Percentiles rank a stretch among this genome's conserved stretches.
Evolutionary conservation across 202 grass and related monocot genomes (phyloP).

Genomic region (Elaeis oleifera): DNA sequence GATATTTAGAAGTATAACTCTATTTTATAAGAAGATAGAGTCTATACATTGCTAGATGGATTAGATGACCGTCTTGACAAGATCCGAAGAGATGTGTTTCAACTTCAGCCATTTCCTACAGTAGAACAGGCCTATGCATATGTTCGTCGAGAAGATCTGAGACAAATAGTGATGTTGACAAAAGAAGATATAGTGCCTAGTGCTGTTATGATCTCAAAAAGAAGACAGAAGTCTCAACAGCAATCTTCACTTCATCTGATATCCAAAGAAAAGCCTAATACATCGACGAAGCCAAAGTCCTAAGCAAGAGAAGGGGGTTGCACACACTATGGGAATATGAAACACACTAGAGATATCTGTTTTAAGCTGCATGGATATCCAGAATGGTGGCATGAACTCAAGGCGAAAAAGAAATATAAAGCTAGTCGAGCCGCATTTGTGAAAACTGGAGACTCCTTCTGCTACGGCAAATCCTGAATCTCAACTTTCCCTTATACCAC

Average conservation of each 20-base stretch:
- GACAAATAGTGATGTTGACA: background rate
- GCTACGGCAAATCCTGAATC: too few species aligned
- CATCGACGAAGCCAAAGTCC: background rate
- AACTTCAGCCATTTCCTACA: background rate
- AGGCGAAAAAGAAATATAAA: too few species aligned
- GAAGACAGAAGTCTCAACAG: too few species aligned
- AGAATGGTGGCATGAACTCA: background rate
- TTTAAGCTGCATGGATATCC: slow-evolving; percentile 4
- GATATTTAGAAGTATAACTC: background rate
- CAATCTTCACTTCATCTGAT: too few species aligned
- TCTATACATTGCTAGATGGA: background rate
- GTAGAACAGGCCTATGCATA: background rate
- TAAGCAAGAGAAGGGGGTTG: background rate
- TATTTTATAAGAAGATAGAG: background rate
- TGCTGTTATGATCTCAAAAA: too few species aligned
- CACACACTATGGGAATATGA: background rate
- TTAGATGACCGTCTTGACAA: background rate
- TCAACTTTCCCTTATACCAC: too few species aligned
- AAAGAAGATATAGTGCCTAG: too few species aligned
- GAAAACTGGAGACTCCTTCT: too few species aligned
- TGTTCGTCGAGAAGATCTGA: background rate
- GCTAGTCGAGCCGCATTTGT: too few species aligned
- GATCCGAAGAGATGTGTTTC: background rate
- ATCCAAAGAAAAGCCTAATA: background rate
- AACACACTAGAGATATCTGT: background rate